Evolutionary conservation across 2,329 filamentous ascomycete genomes (phyloP).

Genomic region (Microsporum audouinii): DNA sequence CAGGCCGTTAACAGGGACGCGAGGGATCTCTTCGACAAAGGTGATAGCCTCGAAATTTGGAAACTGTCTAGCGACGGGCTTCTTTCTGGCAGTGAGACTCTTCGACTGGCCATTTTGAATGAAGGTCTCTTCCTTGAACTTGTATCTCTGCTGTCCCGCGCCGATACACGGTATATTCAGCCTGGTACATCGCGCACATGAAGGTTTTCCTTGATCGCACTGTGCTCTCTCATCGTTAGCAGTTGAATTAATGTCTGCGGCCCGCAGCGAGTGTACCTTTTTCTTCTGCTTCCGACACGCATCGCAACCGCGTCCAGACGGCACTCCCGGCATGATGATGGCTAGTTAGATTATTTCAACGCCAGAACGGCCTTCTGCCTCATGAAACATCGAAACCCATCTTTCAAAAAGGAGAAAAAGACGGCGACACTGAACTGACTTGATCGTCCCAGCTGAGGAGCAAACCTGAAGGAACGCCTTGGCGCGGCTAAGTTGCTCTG

Average conservation of each 20-base stretch:
- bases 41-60: background rate
- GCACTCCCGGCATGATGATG: slow-evolving; percentile 40
- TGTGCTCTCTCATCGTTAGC: slow-evolving; percentile 16
- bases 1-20: slow-evolving; percentile 24
- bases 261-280: slow-evolving; percentile 30
- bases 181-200: slow-evolving; percentile 39
- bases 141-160: slow-evolving; percentile 39
- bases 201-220: slow-evolving; percentile 38
- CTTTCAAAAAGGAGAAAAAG: background rate
- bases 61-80: background rate
- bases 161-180: slow-evolving; percentile 37
- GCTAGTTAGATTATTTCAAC: background rate
- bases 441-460: background rate
- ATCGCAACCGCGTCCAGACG: slow-evolving; percentile 41
- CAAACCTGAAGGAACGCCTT: background rate
- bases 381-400: background rate
- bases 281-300: slow-evolving; percentile 44
- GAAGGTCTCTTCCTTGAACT: slow-evolving; percentile 34
- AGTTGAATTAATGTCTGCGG: background rate
- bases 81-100: background rate
- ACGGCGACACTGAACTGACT: background rate
- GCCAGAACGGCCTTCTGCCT: background rate
- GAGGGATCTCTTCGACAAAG: background rate
- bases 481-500: background rate
- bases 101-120: background rate